phyloP scores from a whole-genome alignment of 768 basidiomycete species.

The Lactarius sp. region DNA sequence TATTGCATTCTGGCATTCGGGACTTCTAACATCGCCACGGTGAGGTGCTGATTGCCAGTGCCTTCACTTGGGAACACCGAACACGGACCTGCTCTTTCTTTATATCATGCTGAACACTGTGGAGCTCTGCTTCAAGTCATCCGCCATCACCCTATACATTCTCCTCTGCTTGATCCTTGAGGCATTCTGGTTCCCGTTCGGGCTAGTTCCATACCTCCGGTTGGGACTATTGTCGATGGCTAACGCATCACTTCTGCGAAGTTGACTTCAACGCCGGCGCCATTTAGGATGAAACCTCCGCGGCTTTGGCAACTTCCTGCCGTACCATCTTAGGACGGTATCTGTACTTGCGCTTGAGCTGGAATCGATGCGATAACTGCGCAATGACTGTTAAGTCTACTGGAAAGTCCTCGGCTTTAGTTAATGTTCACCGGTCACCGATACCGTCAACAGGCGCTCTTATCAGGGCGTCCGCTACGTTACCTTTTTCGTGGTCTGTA shows the following conservation, averaged over 20 bases:
- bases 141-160: too few species aligned
- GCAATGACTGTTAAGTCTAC: not conserved
- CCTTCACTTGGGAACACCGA: too few species aligned
- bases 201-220: too few species aligned
- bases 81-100: too few species aligned
- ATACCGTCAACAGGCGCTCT: not conserved
- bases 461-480: not conserved
- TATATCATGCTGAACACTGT: too few species aligned
- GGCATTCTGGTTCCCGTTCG: too few species aligned
- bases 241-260: not conserved
- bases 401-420: not conserved
- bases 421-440: not conserved
- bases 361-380: not conserved
- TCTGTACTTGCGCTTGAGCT: not conserved
- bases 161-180: too few species aligned
- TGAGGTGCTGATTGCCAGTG: too few species aligned
- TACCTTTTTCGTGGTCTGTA: not conserved
- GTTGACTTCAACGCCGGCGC: not conserved
- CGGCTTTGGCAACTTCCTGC: not conserved
- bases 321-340: not conserved
- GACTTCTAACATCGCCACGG: too few species aligned
- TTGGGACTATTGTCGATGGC: too few species aligned
- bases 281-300: not conserved
- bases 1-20: too few species aligned
- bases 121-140: too few species aligned